Evolutionary conservation across 495 filamentous ascomycete species (phyloP).

Genomic region (Penicillium soppii): DNA sequence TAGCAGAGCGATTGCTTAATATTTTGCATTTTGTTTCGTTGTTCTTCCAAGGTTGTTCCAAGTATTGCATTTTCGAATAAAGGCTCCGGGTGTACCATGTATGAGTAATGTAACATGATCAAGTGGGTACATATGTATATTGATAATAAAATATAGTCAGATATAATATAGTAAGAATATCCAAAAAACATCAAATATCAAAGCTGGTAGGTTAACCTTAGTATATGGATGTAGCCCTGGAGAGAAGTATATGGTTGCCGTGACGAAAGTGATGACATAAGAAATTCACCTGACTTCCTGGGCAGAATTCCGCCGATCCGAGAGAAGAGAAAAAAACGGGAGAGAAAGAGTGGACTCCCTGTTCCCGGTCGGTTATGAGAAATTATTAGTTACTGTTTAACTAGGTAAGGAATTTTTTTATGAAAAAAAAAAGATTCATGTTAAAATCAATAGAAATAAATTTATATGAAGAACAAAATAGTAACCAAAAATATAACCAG

Average conservation of each 20-base stretch:
- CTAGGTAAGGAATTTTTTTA: background rate
- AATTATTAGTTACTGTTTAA: background rate
- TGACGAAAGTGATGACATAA: conserved; percentile 41
- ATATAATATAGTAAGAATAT: too few species aligned
- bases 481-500: background rate
- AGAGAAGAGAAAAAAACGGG: conserved; percentile 45
- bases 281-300: conserved; percentile 32
- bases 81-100: too few species aligned
- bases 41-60: background rate
- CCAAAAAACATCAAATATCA: background rate
- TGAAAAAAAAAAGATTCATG: too few species aligned
- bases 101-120: too few species aligned
- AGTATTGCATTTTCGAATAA: background rate
- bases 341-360: conserved; percentile 25
- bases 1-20: conserved; percentile 1
- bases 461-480: background rate
- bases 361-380: conserved; percentile 1
- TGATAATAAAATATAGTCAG: too few species aligned
- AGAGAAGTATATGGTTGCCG: conserved; percentile 28
- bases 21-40: background rate
- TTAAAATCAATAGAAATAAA: background rate
- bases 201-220: too few species aligned
- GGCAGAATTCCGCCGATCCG: conserved; percentile 41
- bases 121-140: too few species aligned
- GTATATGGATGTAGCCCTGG: too few species aligned